Percentiles rank a stretch among this genome's conserved stretches.
Evolutionary conservation across 2,329 filamentous ascomycete species (phyloP).

Genomic region (Fusarium sterilihyphosum): DNA sequence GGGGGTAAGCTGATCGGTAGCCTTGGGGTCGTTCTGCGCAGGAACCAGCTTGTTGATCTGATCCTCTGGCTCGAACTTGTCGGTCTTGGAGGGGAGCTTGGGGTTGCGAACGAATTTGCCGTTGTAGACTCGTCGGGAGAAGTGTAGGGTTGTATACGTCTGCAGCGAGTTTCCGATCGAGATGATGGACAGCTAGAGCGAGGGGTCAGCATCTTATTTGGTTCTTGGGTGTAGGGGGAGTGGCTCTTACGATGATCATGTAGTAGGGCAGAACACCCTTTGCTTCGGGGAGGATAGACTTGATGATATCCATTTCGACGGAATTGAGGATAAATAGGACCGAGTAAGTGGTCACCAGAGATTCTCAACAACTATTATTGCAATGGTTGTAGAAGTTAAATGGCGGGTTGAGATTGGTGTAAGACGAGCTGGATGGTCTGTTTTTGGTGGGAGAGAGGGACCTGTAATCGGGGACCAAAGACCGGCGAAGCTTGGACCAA

Average conservation of each 20-base stretch:
- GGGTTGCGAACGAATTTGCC: slow-evolving; percentile 66
- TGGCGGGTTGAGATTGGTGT: background rate
- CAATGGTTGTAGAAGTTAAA: background rate
- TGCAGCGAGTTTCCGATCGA: slow-evolving; percentile 88
- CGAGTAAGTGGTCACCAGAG: background rate
- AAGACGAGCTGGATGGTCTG: slow-evolving; percentile 6
- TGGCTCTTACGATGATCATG: slow-evolving; percentile 62
- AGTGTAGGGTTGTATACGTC: slow-evolving; percentile 81
- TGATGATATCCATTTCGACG: slow-evolving; percentile 56
- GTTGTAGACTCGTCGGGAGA: slow-evolving; percentile 88
- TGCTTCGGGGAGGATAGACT: slow-evolving; percentile 57
- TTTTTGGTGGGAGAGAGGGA: slow-evolving; percentile 31
- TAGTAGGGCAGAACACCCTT: slow-evolving; percentile 69
- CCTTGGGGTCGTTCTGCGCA: slow-evolving; percentile 57
- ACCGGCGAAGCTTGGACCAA: slow-evolving; percentile 43
- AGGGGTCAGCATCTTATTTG: slow-evolving; percentile 20
- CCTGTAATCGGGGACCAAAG: slow-evolving; percentile 18
- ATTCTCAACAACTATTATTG: slow-evolving; percentile 19
- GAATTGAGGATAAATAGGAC: background rate
- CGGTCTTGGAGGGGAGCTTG: slow-evolving; percentile 53
- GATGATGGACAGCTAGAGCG: slow-evolving; percentile 77
- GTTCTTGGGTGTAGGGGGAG: background rate
- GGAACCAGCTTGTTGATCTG: slow-evolving; percentile 62
- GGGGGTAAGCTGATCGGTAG: slow-evolving; percentile 72
- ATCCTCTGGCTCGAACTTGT: slow-evolving; percentile 61